These are phyloP conservation scores for Trifolium subterraneum DNA, from an alignment of 306 rosid genomes.

Conservation along the genomic window DNA sequence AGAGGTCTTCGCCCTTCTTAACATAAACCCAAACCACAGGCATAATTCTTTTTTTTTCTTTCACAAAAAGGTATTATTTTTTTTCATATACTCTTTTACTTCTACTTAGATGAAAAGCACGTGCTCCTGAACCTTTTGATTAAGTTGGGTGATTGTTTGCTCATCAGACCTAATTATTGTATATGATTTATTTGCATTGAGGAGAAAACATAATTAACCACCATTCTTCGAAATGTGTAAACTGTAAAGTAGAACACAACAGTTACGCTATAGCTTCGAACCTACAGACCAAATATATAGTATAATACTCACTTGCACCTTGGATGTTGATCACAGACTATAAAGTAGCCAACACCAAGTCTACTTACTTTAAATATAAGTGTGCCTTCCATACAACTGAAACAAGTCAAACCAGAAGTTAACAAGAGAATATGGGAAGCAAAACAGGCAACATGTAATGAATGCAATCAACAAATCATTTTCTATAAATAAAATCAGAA, in stretches of 20 bases:
- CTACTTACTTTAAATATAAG: constrained; percentile 95
- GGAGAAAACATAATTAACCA: background rate
- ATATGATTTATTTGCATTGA: constrained; percentile 31
- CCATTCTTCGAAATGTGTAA: constrained; percentile 7
- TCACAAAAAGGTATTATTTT: background rate
- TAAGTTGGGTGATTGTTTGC: constrained; percentile 10
- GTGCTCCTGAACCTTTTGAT: background rate
- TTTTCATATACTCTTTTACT: background rate
- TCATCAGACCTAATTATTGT: background rate
- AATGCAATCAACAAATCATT: constrained; percentile 14
- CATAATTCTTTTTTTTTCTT: background rate
- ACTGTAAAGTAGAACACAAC: constrained; percentile 3
- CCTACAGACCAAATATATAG: constrained; percentile 10
- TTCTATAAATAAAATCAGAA: constrained; percentile 36
- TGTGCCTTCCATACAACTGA: constrained; percentile 88
- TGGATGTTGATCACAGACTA: constrained; percentile 95
- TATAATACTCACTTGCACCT: constrained; percentile 89
- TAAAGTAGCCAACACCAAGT: constrained; percentile 87
- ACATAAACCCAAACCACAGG: background rate
- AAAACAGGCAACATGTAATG: constrained; percentile 22
- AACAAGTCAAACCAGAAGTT: constrained; percentile 43
- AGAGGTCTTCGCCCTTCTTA: background rate
- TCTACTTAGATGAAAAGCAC: constrained; percentile 1
- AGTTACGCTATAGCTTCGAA: constrained; percentile 20
- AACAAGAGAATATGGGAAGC: constrained; percentile 31